Base-by-base conservation (phyloP, 495 filamentous ascomycete genomes). In the Annulohypoxylon maeteangense region DNA sequence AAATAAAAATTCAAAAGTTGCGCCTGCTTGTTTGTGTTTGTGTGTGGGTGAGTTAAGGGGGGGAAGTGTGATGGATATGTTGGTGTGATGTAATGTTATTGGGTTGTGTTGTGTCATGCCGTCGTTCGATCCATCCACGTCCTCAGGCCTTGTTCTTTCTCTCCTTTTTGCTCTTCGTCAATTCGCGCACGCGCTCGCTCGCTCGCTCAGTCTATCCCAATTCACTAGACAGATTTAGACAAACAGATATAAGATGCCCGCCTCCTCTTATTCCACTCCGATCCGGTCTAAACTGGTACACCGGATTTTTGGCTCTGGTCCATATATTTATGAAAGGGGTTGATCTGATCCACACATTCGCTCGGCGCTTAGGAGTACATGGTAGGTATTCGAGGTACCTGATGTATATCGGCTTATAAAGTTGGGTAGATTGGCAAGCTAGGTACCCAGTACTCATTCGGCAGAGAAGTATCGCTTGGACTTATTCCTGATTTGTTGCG, bases 401-500 rank as follows among this genome's bases (percentile, higher is more conserved):
- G 20, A 27, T 51, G 29, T 51, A 51, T 51, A 51, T 51, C 22
- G 48, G 23, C 25, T 40, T 40, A n/a, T 40, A 20, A 7, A 6
- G 10, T 18, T 7, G 50, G 36, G 36, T n/a, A 8, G 22, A 14
- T 29, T 27, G 23, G 11, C 27, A 12, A 38, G 3, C 1, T 23
- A 32, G 29, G 14, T 18, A 10, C 27, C 27, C 27, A 16, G 27
- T 56, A 3, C 11, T 76, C 45, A 81, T 71, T 91, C 90, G 22
- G 91, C 91, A 2, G 88, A 88, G 77, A 96, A 95, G 76, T 95
- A 96, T 47, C 93, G 85, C 75, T 94, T 96, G 60, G 88, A 90
- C 71, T 90, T 89, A 65, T 88, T 90, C 74, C 88, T 85, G 3
- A 87, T 85, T 65, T 89, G 88, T 51, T 89, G 84, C 12, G 90